Base-by-base conservation (phyloP, 2,329 filamentous ascomycete genomes). In the Thielaviopsis ethacetica region DNA sequence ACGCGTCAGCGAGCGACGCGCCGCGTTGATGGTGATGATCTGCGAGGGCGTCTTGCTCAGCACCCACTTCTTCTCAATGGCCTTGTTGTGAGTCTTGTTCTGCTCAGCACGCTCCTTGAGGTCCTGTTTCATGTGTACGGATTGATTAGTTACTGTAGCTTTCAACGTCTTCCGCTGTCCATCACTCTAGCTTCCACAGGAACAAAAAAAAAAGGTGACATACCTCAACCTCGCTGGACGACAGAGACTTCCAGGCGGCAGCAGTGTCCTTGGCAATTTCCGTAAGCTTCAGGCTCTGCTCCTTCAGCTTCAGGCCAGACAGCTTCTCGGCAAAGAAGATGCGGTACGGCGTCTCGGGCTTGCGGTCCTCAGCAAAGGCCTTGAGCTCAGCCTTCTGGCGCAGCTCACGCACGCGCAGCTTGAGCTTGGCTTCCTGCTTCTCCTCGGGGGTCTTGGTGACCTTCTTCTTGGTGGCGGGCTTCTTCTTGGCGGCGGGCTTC, bases 1-100 rank as follows among this genome's bases (percentile, higher is more conserved):
- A 57, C 66, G 70, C 59, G 67, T 68, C 53, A 82, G 71, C 26
- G 62, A 62, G 7, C 53, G 62, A 59, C 79, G 79, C 22, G 77
- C 75, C 2, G 62, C 62, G 70, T 79, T 81, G 62, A 79, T 78
- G 2, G 67, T 62, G 54, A 65, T 62, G 57, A 80, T 75, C 30
- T 70, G 67, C 56, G 67, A 65, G 2, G 69, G 67, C 3, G 72
- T 66, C 63, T 74, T 66, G 27, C 66, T 68, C 61, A 74, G 68
- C n/a, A 81, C 66, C 78, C 79, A 82, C 17, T 70, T 67, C 67
- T 74, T 71, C 65, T 70, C 70, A 19, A 66, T 64, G 9, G 66
- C 69, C 9, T 67, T 64, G 65, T 78, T 78, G 64, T 64, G 62
- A 21, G 65, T 62, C 54, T 67, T 68, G 69, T 80, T 80, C 62